These are phyloP conservation scores for Xerocomus potaroensis DNA, from an alignment of 768 basidiomycete species.

Conservation along the genomic window DNA sequence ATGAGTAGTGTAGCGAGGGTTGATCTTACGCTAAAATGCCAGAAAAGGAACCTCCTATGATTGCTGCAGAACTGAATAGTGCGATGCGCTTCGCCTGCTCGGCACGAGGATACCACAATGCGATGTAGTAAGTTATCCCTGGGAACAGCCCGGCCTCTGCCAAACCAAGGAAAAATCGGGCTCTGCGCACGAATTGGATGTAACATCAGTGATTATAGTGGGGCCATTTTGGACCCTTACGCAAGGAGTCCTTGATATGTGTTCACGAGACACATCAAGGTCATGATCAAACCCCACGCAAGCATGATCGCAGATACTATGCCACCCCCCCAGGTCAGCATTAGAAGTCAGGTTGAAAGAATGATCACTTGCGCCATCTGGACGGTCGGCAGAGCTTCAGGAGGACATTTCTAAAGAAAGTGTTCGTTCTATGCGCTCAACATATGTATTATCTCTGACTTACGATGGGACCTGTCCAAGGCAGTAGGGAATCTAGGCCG, in stretches of 20 bases:
- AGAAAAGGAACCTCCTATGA: constrained; percentile 46
- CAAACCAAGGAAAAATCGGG: constrained; percentile 42
- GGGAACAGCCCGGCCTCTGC: constrained; percentile 43
- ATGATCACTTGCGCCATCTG: constrained; percentile 26
- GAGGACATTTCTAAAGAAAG: constrained; percentile 29
- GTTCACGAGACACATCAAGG: constrained; percentile 36
- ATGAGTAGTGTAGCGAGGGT: not conserved
- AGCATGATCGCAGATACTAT: constrained; percentile 38
- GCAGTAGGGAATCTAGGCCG: constrained; percentile 31
- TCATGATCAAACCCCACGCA: constrained; percentile 35
- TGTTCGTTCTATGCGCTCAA: not conserved
- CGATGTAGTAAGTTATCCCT: constrained; percentile 40
- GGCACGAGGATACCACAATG: constrained; percentile 54
- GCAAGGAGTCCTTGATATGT: constrained; percentile 24
- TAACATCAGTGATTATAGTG: not conserved
- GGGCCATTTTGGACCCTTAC: constrained; percentile 18
- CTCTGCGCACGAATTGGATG: constrained; percentile 15
- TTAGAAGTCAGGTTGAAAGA: not conserved
- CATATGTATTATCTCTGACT: constrained; percentile 9
- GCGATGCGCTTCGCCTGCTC: constrained; percentile 55
- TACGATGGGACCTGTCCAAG: constrained; percentile 38
- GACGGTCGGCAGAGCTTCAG: constrained; percentile 33
- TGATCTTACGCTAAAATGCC: constrained; percentile 43
- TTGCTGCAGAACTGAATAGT: constrained; percentile 58
- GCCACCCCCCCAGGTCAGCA: constrained; percentile 7